Evolutionary conservation across 371 early-diverging fungal genomes (phyloP).

Genomic region (Mortierella sp.): DNA sequence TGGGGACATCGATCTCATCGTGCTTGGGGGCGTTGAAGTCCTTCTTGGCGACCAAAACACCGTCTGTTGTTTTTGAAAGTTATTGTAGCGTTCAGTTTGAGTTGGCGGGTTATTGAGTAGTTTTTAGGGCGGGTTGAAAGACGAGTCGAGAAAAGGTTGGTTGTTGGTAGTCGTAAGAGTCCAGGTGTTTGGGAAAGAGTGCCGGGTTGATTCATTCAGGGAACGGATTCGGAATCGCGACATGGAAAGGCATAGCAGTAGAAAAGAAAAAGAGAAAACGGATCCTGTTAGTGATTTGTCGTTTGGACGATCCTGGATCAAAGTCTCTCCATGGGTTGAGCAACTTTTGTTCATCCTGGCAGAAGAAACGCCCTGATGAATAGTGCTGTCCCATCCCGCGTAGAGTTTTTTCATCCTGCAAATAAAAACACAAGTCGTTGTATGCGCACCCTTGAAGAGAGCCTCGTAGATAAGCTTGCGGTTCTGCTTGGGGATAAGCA

Average conservation of each 20-base stretch:
- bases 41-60: slow-evolving; percentile 98
- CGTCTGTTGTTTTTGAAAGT: slow-evolving; percentile 71
- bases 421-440: not conserved
- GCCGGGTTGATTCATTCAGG: not conserved
- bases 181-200: not conserved
- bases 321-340: slow-evolving; percentile 12
- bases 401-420: too few species aligned
- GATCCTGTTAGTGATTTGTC: slow-evolving; percentile 1
- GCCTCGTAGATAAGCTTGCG: slow-evolving; percentile 95
- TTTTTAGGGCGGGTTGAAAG: not conserved
- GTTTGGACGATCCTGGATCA: slow-evolving; percentile 9
- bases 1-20: slow-evolving; percentile 94
- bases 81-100: not conserved
- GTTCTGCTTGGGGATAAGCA: slow-evolving; percentile 98
- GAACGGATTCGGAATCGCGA: not conserved
- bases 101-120: not conserved
- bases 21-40: slow-evolving; percentile 97
- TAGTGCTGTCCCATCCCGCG: not conserved
- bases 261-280: not conserved
- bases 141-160: not conserved
- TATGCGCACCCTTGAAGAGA: slow-evolving; percentile 84
- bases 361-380: not conserved
- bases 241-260: not conserved
- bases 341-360: slow-evolving; percentile 3
- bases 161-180: not conserved